These are phyloP conservation scores for Lachnellula cervina DNA, from an alignment of 2,329 filamentous ascomycete genomes.

Conservation along the genomic window DNA sequence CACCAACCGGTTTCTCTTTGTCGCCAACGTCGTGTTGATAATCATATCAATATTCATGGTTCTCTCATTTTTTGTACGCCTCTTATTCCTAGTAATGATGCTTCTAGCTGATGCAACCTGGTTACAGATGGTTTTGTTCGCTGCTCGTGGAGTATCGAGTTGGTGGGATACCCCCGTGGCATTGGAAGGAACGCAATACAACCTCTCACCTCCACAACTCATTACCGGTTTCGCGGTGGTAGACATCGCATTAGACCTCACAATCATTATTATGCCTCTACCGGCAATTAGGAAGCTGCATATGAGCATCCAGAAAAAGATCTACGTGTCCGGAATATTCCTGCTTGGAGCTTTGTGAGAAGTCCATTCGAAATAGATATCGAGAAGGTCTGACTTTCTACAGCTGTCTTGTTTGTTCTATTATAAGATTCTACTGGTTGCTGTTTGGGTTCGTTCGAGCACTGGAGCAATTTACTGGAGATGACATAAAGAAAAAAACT, in stretches of 20 bases:
- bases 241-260: conserved; percentile 4
- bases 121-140: too few relatives aligned
- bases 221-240: background rate
- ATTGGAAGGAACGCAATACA: background rate
- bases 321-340: background rate
- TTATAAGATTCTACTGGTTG: too few relatives aligned
- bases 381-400: background rate
- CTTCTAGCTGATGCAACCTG: too few relatives aligned
- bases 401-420: background rate
- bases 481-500: too few relatives aligned
- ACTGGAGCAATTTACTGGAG: too few relatives aligned
- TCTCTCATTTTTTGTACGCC: background rate
- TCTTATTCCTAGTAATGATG: too few relatives aligned
- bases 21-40: background rate
- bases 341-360: background rate
- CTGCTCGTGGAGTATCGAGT: background rate
- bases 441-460: too few relatives aligned
- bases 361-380: background rate
- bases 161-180: background rate
- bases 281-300: conserved; percentile 2
- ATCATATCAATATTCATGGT: background rate
- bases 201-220: background rate
- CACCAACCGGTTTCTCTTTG: background rate
- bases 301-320: conserved; percentile 4
- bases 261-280: conserved; percentile 1